Conservation (phyloP, 2,329 filamentous ascomycete species). For the Sporothrix globosa region DNA sequence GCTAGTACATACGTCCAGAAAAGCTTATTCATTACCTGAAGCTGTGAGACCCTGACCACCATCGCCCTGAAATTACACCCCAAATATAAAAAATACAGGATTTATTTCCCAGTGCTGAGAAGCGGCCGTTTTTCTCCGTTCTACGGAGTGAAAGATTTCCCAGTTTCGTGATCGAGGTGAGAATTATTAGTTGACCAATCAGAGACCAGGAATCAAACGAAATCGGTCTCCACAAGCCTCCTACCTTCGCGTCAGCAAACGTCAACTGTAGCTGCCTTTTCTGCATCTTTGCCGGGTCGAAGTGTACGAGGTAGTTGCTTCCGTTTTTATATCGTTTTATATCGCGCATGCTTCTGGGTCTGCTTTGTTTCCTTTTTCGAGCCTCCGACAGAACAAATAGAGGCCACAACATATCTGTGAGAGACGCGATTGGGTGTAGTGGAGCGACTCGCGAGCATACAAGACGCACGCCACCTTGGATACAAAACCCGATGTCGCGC, state of each 20-base stretch:
- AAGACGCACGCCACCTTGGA: neutral
- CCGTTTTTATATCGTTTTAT: neutral
- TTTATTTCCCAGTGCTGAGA: no score
- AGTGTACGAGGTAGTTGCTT: neutral
- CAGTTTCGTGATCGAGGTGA: neutral
- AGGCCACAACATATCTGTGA: neutral
- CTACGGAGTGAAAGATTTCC: no score
- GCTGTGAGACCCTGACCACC: no score
- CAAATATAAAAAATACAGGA: no score
- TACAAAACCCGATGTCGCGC: neutral
- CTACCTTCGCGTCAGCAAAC: slow-evolving; percentile 5
- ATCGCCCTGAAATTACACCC: no score
- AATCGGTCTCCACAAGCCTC: neutral
- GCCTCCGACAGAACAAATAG: neutral
- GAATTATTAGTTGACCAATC: neutral
- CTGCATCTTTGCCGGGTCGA: neutral
- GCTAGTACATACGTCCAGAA: no score
- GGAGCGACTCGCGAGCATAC: neutral
- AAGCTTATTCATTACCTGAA: no score
- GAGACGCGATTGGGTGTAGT: neutral
- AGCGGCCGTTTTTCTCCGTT: no score
- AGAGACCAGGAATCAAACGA: neutral
- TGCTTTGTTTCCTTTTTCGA: neutral
- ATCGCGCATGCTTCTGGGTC: neutral
- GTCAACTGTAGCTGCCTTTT: slow-evolving; percentile 15